Evolutionary conservation across 106 monocot species (phyloP).

Genomic region (Dendrobium catenatum): DNA sequence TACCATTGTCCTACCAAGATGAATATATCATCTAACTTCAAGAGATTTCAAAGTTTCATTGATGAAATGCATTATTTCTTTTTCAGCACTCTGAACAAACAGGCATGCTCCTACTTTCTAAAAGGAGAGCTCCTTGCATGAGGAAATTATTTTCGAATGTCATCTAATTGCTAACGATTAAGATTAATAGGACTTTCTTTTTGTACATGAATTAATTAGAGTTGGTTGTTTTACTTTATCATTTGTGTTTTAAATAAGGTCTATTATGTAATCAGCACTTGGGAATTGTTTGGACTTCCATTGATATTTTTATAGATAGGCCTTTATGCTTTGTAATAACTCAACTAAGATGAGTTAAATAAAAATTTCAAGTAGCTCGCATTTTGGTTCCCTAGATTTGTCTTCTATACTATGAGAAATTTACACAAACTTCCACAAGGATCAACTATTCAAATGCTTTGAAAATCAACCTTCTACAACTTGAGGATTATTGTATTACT

Average conservation of each 20-base stretch:
- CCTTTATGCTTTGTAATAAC: not conserved
- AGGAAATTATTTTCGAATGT: not conserved
- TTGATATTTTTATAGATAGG: not conserved
- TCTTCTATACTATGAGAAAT: not conserved
- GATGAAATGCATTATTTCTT: not conserved
- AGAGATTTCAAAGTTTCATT: not conserved
- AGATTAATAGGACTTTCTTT: not conserved
- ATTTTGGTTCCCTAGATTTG: not conserved
- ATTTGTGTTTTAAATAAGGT: not conserved
- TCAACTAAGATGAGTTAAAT: not conserved
- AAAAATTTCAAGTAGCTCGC: not conserved
- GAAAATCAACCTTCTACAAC: no score
- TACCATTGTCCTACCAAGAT: not conserved
- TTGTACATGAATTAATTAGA: not conserved
- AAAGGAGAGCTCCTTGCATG: not conserved
- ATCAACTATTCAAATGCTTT: no score
- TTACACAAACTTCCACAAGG: not conserved
- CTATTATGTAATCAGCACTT: not conserved
- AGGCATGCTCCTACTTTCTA: not conserved
- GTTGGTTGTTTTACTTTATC: slow-evolving; percentile 1
- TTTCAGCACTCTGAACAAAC: not conserved
- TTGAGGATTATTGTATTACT: no score
- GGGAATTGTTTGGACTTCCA: not conserved
- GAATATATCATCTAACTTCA: not conserved
- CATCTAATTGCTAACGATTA: not conserved